These are phyloP conservation scores for Hammondia hammondi DNA, from an alignment of 169 alveolate genomes.

Conservation along the genomic window DNA sequence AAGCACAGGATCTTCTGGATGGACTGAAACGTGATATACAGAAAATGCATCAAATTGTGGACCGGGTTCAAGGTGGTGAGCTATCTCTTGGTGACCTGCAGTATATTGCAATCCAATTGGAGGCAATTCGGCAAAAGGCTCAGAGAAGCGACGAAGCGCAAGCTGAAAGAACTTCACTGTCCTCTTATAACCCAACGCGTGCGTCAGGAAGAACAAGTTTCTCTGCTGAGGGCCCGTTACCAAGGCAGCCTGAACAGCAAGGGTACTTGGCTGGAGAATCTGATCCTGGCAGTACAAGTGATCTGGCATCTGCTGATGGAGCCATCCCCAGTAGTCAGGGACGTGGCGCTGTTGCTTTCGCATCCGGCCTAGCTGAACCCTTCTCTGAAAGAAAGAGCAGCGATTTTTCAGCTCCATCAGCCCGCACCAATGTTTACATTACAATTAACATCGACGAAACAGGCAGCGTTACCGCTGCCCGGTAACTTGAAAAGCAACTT, in stretches of 20 bases:
- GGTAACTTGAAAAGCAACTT: background rate
- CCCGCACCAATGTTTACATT: conserved; percentile 32
- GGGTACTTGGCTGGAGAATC: background rate
- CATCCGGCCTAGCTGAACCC: background rate
- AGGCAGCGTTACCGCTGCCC: background rate
- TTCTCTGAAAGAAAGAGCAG: background rate
- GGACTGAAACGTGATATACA: background rate
- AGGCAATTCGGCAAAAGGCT: background rate
- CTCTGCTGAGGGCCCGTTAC: background rate
- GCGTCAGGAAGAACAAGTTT: background rate
- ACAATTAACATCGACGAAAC: conserved; percentile 35
- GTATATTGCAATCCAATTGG: conserved; percentile 19
- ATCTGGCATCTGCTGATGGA: background rate
- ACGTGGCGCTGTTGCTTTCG: background rate
- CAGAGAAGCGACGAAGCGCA: background rate
- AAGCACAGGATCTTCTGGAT: background rate
- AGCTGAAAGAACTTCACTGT: background rate
- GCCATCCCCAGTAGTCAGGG: background rate
- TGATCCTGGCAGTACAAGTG: background rate
- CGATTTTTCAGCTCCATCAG: background rate
- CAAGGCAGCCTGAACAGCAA: background rate
- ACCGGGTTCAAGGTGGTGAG: background rate
- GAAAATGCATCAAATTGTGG: conserved; percentile 7
- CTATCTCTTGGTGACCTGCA: conserved; percentile 2
- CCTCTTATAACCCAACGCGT: background rate